Base-by-base conservation (phyloP, 2,329 filamentous ascomycete genomes). In the Ceratocystiopsis brevicomis region DNA sequence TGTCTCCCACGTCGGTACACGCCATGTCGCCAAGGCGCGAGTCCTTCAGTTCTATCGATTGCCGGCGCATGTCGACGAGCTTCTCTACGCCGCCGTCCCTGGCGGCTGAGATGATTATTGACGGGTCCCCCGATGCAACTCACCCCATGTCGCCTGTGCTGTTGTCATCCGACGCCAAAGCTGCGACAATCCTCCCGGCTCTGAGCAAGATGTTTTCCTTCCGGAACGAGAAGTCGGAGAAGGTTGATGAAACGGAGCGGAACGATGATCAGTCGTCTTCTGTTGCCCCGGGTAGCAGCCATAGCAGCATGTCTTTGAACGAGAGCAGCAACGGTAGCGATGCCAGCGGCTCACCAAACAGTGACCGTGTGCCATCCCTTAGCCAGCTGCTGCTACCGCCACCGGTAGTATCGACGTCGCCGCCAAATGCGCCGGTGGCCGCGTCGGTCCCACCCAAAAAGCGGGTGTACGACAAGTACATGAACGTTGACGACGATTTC, bases 171-270 rank as follows among this genome's bases (percentile, higher is more conserved):
- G 50, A 49, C 30, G 36, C 21, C 19, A 49, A 48, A 42, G 25
- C 25, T 9, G 36, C 43, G 4, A 19, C 47, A 40, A 47, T 44
- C 2, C 48, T 52, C 39, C 50, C 50, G 32, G 39, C 50, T 5
- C 43, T 52, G 32, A 50, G 48, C 48, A 45, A 51, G 45, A 45
- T 50, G 40, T 49, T 50, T 18, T 38, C 49, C 15, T 48, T 47
- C 37, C 39, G 44, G 39, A 36, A 34, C 38, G 44, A 44, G 21
- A 43, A 47, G 38, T 11, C 10, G 5, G 25, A 30, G 25, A 30
- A 30, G 25, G 25, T 11, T 30, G 25, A 30, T 4, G 10, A 30
- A 9, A 30, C 25, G 2, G 19, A 21, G 19, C 19, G 19, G 19
- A 21, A 6, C 19, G 25, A 30, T 2, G 25, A 30, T 10, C 25